These are phyloP conservation scores for Tolypocladium album DNA, from an alignment of 2,329 filamentous ascomycete genomes.

Conservation along the genomic window DNA sequence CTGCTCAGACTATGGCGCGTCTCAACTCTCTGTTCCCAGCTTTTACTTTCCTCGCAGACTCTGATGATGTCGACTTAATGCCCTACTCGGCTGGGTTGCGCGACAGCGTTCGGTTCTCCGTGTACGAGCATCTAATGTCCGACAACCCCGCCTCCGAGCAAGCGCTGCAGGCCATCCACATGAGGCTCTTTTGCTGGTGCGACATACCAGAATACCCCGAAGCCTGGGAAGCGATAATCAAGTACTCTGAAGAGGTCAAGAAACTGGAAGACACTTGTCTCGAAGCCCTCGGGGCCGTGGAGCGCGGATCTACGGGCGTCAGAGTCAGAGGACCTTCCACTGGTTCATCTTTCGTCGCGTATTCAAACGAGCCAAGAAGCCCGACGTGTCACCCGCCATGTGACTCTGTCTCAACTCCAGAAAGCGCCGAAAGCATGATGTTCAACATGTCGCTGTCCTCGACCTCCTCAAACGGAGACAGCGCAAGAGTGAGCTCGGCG, in stretches of 20 bases:
- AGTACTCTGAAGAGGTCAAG: slow-evolving; percentile 21
- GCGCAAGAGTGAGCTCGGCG: slow-evolving; percentile 1
- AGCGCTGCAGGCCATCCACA: slow-evolving; percentile 13
- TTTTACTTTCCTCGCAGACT: slow-evolving; percentile 8
- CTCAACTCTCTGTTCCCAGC: slow-evolving; percentile 25
- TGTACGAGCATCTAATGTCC: slow-evolving; percentile 23
- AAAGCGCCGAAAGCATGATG: neutral
- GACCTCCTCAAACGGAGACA: slow-evolving; percentile 1
- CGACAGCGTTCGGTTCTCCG: slow-evolving; percentile 22
- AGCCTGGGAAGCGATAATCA: slow-evolving; percentile 15
- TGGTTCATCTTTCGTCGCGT: slow-evolving; percentile 5
- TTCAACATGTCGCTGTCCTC: slow-evolving; percentile 1
- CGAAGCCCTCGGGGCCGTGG: slow-evolving; percentile 9
- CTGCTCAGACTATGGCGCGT: slow-evolving; percentile 18
- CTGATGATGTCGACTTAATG: slow-evolving; percentile 13
- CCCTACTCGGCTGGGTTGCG: slow-evolving; percentile 20
- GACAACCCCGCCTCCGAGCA: slow-evolving; percentile 8
- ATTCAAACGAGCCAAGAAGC: slow-evolving; percentile 2
- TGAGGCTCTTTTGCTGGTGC: slow-evolving; percentile 22
- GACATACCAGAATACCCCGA: slow-evolving; percentile 17
- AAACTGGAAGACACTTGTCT: slow-evolving; percentile 21
- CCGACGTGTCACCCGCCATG: neutral
- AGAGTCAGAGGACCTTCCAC: neutral
- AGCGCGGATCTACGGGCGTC: slow-evolving; percentile 2
- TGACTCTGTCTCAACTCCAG: neutral